These are phyloP conservation scores for Colletotrichum sp. DNA, from an alignment of 2,329 filamentous ascomycete species.

Conservation along the genomic window DNA sequence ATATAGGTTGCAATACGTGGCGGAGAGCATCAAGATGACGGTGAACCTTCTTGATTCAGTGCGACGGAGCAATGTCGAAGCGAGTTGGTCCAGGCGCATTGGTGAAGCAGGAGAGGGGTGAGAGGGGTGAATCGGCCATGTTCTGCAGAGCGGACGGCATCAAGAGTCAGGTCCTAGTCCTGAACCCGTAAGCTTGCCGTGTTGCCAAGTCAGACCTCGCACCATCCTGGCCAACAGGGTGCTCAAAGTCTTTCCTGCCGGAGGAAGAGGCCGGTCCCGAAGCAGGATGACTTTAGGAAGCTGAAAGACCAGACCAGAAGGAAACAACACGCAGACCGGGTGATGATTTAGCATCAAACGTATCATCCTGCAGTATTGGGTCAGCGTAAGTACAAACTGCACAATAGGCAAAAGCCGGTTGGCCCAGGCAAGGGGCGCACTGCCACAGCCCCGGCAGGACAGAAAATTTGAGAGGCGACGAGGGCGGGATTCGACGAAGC, in stretches of 20 bases:
- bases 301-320: not conserved
- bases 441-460: not conserved
- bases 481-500: not conserved
- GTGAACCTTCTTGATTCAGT: not conserved
- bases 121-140: not conserved
- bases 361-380: not conserved
- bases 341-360: not conserved
- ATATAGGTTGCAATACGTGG: not conserved
- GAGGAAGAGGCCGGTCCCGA: not conserved
- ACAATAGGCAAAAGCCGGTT: not conserved
- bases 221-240: constrained; percentile 4
- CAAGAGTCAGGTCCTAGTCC: not conserved
- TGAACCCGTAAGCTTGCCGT: constrained; percentile 1
- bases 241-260: not conserved
- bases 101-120: not conserved
- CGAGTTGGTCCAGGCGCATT: not conserved
- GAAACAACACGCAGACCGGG: not conserved
- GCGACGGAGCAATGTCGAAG: not conserved
- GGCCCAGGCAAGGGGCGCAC: not conserved
- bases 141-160: not conserved
- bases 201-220: constrained; percentile 13
- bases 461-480: not conserved
- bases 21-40: not conserved
- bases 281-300: not conserved
- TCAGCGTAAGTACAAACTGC: not conserved